Percentiles rank a stretch among this genome's conserved stretches.
Conservation (phyloP, 768 basidiomycete genomes). For the Tulasnella sp. region DNA sequence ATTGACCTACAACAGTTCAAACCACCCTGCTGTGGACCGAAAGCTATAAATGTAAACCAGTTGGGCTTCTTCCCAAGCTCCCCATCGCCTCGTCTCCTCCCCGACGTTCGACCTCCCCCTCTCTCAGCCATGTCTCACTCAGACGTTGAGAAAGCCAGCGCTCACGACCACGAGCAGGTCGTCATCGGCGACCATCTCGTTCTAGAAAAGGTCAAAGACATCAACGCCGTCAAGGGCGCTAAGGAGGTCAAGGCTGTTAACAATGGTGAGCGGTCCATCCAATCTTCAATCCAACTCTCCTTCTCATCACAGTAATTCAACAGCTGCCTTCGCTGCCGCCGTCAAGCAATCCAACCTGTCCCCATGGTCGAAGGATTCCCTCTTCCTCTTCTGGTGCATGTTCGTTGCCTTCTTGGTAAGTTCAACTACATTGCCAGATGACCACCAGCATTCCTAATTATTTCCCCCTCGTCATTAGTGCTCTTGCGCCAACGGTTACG, state of each 20-base stretch:
- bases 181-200: conserved; percentile 22
- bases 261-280: conserved; percentile 20
- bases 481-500: conserved; percentile 43
- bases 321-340: conserved; percentile 46
- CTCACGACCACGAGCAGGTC: conserved; percentile 21
- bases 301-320: not conserved
- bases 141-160: conserved; percentile 30
- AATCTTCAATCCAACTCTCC: not conserved
- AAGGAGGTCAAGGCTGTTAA: conserved; percentile 22
- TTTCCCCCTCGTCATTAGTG: conserved; percentile 26
- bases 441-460: not conserved
- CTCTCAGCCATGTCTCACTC: conserved; percentile 27
- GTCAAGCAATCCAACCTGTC: conserved; percentile 37
- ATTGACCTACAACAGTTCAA: conserved; percentile 1
- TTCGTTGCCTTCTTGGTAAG: conserved; percentile 41
- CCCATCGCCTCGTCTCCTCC: conserved; percentile 26
- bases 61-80: not conserved
- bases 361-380: conserved; percentile 41
- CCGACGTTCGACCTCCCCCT: conserved; percentile 11
- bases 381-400: conserved; percentile 40
- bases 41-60: conserved; percentile 6
- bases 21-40: not conserved
- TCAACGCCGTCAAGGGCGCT: conserved; percentile 12
- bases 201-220: conserved; percentile 24
- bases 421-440: not conserved